Base-by-base conservation (phyloP, 768 basidiomycete genomes). In the Pulveroboletus sp. region DNA sequence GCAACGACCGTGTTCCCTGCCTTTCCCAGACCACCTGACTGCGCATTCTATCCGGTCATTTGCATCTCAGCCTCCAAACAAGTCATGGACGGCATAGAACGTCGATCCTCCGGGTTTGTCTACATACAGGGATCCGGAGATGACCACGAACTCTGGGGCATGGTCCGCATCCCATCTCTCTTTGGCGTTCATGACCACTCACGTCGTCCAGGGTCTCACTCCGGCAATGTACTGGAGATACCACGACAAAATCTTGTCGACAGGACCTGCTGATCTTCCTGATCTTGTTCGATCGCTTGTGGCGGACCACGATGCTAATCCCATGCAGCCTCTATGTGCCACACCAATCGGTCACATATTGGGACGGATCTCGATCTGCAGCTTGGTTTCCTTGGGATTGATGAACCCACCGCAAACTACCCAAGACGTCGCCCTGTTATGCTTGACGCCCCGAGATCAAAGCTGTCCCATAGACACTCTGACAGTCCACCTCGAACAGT, bases 81-180 rank as follows among this genome's bases (percentile, higher is more conserved):
- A 53, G 74, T 85, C 6, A 61, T 70, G 6, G 79, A 81, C 2
- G 82, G 82, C 7, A 47, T 78, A 1, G 84, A 87, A 50, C 73
- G 87, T 19, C 78, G 85, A 1, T 54, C 72, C 9, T 68, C 72
- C n/a, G 90, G 89, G 0, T 97, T 85, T 62, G 74, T 82, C 19
- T 97, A 97, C 63, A 80, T 97, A 8, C 94, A 95, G 65, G 95
- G 95, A 1, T 90, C 89, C 0, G 95, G 94, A 0, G 95, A 97
- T 59, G 95, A 98, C 59, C 91, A 94, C 60, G 94, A 97, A 66
- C 72, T 87, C 6, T 94, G 92, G 93, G 78, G 84, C 24, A 79
- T 80, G 80, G 89, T 88, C 47, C 25, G 73, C 63, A 14, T 25
- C 19, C 25, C 12, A 39, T 32, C 38, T 44, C 41, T 2, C 24